phyloP scores from a whole-genome alignment of 2,329 filamentous ascomycete genomes.

The Sclerotinia nivalis region DNA sequence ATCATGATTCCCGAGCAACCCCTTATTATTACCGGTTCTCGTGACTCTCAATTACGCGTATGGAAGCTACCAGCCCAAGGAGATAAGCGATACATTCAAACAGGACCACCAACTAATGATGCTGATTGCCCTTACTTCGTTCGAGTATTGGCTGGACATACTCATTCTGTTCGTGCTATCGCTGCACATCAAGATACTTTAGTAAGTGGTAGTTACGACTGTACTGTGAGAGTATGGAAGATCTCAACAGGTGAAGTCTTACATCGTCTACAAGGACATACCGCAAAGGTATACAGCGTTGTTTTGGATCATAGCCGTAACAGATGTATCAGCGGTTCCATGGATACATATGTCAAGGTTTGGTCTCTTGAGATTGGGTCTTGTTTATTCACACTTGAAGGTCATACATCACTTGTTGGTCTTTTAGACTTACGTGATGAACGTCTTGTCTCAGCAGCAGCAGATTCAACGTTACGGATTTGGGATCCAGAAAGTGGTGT shows the following conservation, averaged over 20 bases:
- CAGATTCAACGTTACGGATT: conserved; percentile 90
- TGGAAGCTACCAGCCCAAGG: conserved; percentile 87
- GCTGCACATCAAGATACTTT: conserved; percentile 92
- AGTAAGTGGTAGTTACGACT: conserved; percentile 97
- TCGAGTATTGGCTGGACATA: conserved; percentile 80
- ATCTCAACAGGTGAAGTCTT: conserved; percentile 91
- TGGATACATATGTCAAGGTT: conserved; percentile 97
- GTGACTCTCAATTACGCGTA: conserved; percentile 89
- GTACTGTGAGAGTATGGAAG: conserved; percentile 92
- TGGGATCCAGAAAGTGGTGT: conserved; percentile 95
- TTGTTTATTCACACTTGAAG: conserved; percentile 86
- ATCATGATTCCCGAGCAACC: conserved; percentile 94
- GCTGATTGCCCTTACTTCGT: conserved; percentile 94
- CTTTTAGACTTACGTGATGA: conserved; percentile 87
- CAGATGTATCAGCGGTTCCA: conserved; percentile 94
- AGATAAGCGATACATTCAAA: conserved; percentile 77
- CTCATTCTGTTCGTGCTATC: conserved; percentile 93
- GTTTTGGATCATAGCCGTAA: conserved; percentile 90
- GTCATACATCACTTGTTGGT: conserved; percentile 88
- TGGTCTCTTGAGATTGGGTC: conserved; percentile 90
- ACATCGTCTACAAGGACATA: conserved; percentile 82
- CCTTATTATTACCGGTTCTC: conserved; percentile 93
- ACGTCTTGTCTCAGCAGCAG: conserved; percentile 89
- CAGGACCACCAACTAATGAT: conserved; percentile 69
- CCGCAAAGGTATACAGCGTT: conserved; percentile 94